Conservation (phyloP, 1,284 basidiomycete species). For the Sporisorium scitamineum region DNA sequence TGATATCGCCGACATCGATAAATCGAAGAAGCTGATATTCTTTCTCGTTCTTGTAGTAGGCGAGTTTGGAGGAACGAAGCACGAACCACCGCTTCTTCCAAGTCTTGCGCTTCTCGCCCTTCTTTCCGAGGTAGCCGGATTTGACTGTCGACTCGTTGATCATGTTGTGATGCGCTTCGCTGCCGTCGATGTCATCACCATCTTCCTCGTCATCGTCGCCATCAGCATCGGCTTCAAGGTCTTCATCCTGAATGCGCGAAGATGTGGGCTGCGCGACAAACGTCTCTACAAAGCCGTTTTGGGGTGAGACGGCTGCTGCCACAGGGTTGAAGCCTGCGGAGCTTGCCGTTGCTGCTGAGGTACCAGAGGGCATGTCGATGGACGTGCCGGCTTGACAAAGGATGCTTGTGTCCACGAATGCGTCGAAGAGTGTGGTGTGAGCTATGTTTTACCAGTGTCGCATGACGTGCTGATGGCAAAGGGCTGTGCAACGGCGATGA, state of each 20-base stretch:
- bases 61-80: slow-evolving; percentile 86
- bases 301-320: slow-evolving; percentile 9
- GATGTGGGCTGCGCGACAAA: background rate
- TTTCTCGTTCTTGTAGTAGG: slow-evolving; percentile 93
- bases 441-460: background rate
- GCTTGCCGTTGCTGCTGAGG: slow-evolving; percentile 4
- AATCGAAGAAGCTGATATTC: slow-evolving; percentile 81
- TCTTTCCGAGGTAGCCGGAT: slow-evolving; percentile 92
- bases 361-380: background rate
- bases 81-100: slow-evolving; percentile 99
- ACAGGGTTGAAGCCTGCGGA: slow-evolving; percentile 8
- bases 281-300: background rate
- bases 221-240: slow-evolving; percentile 46
- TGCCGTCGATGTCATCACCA: slow-evolving; percentile 78
- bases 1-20: slow-evolving; percentile 87
- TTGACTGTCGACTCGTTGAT: slow-evolving; percentile 82
- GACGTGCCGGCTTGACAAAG: background rate
- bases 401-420: background rate
- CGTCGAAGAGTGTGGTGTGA: background rate
- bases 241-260: slow-evolving; percentile 30
- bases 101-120: slow-evolving; percentile 95
- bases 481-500: background rate
- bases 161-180: slow-evolving; percentile 63
- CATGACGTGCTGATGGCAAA: slow-evolving; percentile 1
- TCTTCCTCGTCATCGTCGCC: slow-evolving; percentile 79